Evolutionary conservation across 495 filamentous ascomycete genomes (phyloP).

Genomic region (Chlorociboria aeruginascens): DNA sequence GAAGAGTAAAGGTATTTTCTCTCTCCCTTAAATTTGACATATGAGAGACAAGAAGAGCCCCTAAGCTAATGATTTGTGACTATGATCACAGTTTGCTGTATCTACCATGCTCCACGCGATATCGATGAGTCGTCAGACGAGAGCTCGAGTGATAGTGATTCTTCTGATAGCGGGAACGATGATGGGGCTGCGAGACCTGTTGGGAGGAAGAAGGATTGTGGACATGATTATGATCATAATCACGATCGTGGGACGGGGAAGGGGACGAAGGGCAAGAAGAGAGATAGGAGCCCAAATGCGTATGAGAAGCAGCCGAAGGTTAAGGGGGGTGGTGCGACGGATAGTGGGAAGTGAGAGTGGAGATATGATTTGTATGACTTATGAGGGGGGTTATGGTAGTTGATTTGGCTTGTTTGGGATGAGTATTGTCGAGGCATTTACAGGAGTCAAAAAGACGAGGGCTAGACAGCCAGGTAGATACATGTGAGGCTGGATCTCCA

Average conservation of each 20-base stretch:
- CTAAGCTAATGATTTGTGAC: too few species aligned
- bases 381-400: too few species aligned
- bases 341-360: neutral
- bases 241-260: constrained; percentile 22
- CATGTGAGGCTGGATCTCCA: too few species aligned
- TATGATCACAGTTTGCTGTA: constrained; percentile 71
- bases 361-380: too few species aligned
- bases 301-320: constrained; percentile 83
- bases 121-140: constrained; percentile 81
- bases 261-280: constrained; percentile 33
- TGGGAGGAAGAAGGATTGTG: constrained; percentile 11
- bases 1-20: constrained; percentile 67
- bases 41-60: too few species aligned
- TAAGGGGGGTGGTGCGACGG: constrained; percentile 16
- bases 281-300: constrained; percentile 76
- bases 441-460: too few species aligned
- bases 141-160: constrained; percentile 50
- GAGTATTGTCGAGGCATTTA: too few species aligned
- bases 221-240: constrained; percentile 23
- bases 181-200: constrained; percentile 20
- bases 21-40: neutral
- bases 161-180: constrained; percentile 46
- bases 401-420: too few species aligned
- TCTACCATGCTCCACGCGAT: constrained; percentile 78
- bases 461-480: too few species aligned